Conservation (phyloP, 352 stramenopile species). For the Thalassiosira delicatula region DNA sequence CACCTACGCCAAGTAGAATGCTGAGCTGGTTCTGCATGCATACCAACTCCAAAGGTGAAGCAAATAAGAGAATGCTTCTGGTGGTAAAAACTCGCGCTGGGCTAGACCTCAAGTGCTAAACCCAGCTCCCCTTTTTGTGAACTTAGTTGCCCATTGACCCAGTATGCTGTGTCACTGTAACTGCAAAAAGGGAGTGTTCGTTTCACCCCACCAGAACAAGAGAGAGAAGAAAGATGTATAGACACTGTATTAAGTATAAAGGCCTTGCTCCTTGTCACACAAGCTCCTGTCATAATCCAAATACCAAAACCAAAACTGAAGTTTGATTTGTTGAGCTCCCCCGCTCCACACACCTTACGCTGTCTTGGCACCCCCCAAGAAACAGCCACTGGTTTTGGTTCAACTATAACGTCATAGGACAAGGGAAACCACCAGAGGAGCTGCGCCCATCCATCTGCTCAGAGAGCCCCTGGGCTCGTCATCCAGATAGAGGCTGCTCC, state of each 20-base stretch:
- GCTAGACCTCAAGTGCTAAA: background rate
- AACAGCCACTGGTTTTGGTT: background rate
- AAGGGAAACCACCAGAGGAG: background rate
- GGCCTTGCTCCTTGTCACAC: background rate
- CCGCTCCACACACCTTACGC: background rate
- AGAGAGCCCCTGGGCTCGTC: constrained; percentile 1
- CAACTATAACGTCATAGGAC: no score
- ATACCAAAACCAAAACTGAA: background rate
- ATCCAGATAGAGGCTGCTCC: background rate
- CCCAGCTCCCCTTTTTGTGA: background rate
- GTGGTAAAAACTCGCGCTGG: background rate
- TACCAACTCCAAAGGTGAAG: constrained; percentile 4
- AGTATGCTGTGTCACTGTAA: constrained; percentile 5
- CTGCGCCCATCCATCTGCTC: background rate
- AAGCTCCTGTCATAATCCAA: background rate
- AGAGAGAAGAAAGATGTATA: no score
- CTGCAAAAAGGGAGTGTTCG: background rate
- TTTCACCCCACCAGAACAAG: constrained; percentile 6
- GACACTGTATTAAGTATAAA: constrained; percentile 7
- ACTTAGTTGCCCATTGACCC: constrained; percentile 8
- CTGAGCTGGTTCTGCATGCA: constrained; percentile 4
- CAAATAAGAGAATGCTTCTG: background rate
- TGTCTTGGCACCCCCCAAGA: background rate
- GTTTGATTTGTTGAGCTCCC: background rate
- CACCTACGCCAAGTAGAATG: constrained; percentile 13